Conservation (phyloP, 768 basidiomycete genomes). For the Nidula microcarpa region DNA sequence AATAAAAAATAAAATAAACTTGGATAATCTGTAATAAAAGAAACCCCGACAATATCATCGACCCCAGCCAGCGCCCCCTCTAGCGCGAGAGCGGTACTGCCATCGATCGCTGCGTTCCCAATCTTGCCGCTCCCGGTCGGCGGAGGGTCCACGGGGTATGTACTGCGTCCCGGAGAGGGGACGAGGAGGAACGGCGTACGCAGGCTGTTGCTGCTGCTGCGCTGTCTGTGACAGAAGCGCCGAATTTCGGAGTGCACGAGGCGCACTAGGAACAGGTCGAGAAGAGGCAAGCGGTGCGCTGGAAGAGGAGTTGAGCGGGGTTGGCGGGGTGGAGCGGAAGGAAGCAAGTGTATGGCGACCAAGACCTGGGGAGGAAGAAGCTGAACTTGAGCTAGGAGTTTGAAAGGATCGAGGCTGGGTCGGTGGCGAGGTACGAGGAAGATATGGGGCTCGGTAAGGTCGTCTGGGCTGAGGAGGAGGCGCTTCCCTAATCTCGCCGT, state of each 20-base stretch:
- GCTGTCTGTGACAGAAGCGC: slow-evolving; percentile 1
- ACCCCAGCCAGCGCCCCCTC: background rate
- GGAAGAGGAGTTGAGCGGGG: too few relatives aligned
- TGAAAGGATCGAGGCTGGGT: background rate
- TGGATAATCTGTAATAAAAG: too few relatives aligned
- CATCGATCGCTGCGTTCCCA: slow-evolving; percentile 37
- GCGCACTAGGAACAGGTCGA: background rate
- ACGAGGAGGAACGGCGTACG: slow-evolving; percentile 4
- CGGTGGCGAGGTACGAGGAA: background rate
- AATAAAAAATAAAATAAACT: too few relatives aligned
- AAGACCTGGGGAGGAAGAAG: background rate
- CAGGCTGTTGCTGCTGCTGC: background rate
- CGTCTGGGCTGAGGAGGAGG: background rate
- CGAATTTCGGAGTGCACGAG: background rate
- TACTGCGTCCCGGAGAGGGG: slow-evolving; percentile 25
- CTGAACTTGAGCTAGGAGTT: too few relatives aligned
- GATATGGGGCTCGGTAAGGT: background rate
- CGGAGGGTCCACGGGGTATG: slow-evolving; percentile 48
- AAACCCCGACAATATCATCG: background rate
- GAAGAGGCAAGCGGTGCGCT: too few relatives aligned
- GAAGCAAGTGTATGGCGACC: background rate
- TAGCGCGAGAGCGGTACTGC: background rate
- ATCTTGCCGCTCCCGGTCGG: slow-evolving; percentile 45
- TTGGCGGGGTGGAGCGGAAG: too few relatives aligned
- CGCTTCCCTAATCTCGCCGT: background rate